Evolutionary conservation across 139 green algal genomes (phyloP), one percentile per base, ranked within the genome.

Genomic region (Gonium pectorale): DNA sequence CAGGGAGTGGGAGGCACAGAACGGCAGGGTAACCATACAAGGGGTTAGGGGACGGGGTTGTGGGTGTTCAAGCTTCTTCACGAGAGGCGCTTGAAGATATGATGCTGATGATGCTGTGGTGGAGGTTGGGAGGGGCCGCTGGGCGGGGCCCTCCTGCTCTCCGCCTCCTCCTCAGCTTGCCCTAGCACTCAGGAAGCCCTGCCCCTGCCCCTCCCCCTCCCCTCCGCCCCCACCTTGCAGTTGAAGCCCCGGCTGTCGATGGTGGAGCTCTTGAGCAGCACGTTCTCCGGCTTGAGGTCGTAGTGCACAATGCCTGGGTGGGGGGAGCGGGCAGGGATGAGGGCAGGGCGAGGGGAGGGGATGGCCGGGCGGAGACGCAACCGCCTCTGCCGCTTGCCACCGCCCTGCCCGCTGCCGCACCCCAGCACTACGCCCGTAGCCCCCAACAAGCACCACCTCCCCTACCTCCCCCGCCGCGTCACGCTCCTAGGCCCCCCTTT

Each of bases 211-310:
- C 13, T 8, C 54, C 54, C 17, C 29, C 26, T 13, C 6, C 59
- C 29, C 29, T n/a, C 6, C 5, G 1, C 33, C 5, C 80, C 4
- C 75, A 85, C 75, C 86, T 90, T 90, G 62, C 73, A 83, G 62
- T 67, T 87, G 86, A 90, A 90, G 40, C 86, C 86, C 13, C 86
- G 40, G 33, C 66, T 62, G 78, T 94, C 91, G 5, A 79, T 81
- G 33, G 68, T 81, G 67, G 56, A 68, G 1, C 41, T 71, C 86
- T 98, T 96, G 62, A 99, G 86, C 54, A 99, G 86, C 86, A 99
- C 95, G 84, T 99, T 99, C 87, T 98, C 95, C 0, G 85, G 94
- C 84, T 96, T 97, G 26, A 97, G 81, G 88, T 97, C 94, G 67
- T 95, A 90, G 83, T 98, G 95, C 63, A 96, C 91, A 41, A 96